A percentile compares a stretch with the other conserved stretches of the same genome.
Conservation (phyloP, 108 stramenopile species). For the Skeletonema grethae region DNA sequence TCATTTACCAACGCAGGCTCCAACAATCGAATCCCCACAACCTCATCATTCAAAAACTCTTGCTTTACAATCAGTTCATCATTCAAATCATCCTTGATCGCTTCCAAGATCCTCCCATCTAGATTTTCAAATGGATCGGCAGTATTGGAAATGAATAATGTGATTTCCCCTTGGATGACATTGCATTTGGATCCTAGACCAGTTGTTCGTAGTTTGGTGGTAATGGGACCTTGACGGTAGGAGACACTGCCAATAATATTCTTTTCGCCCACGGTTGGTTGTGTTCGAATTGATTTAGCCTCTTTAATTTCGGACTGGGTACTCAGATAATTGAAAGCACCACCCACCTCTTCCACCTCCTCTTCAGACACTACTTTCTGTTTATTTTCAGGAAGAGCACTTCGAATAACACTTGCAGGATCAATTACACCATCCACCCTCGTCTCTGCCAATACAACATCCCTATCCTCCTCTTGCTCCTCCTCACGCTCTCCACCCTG, state of each 20-base stretch:
- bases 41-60: not conserved
- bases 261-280: not conserved
- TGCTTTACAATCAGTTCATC: not conserved
- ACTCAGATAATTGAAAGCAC: not conserved
- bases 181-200: not conserved
- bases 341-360: not conserved
- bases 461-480: not conserved
- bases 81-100: not conserved
- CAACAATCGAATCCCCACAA: not conserved
- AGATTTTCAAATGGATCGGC: slow-evolving; percentile 1
- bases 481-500: not conserved
- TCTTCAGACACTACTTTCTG: not conserved
- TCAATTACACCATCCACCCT: not conserved
- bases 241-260: not conserved
- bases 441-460: not conserved
- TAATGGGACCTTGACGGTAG: not conserved
- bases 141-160: not conserved
- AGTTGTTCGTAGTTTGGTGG: not conserved
- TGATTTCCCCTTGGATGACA: not conserved
- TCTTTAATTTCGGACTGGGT: not conserved
- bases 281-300: not conserved
- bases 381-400: not conserved
- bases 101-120: not conserved
- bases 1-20: not conserved
- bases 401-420: not conserved